phyloP scores from a whole-genome alignment of 352 stramenopile species.

The Paralagenidium karlingii region DNA sequence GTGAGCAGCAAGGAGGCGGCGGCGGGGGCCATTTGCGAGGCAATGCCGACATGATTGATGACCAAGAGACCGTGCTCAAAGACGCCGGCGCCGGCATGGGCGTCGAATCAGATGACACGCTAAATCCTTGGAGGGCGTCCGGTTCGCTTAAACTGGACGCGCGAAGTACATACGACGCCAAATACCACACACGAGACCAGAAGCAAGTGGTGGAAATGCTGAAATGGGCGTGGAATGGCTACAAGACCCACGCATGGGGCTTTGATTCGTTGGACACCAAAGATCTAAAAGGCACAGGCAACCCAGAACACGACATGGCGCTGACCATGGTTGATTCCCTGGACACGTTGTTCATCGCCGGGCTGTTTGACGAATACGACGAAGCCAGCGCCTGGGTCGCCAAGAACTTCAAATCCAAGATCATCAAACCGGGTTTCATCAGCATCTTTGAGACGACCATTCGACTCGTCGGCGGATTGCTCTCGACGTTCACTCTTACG shows the following conservation, averaged over 20 bases:
- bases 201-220: constrained; percentile 48
- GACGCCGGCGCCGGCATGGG: no score
- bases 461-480: constrained; percentile 49
- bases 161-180: no score
- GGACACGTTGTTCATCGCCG: constrained; percentile 61
- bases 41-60: no score
- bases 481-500: constrained; percentile 44
- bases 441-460: constrained; percentile 79
- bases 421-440: constrained; percentile 47
- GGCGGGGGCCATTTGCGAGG: no score
- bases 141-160: no score
- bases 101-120: no score
- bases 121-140: no score
- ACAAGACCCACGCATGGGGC: constrained; percentile 54
- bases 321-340: constrained; percentile 69
- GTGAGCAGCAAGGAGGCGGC: no score
- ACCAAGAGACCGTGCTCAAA: no score
- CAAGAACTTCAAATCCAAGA: constrained; percentile 45
- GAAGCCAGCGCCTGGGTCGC: constrained; percentile 47
- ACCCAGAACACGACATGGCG: constrained; percentile 57
- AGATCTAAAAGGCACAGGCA: constrained; percentile 32
- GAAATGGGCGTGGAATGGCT: constrained; percentile 69
- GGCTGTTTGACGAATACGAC: constrained; percentile 73
- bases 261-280: constrained; percentile 59
- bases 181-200: constrained; percentile 44